phyloP scores from a whole-genome alignment of 208 protist genomes.

The Leishmania amazonensis region DNA sequence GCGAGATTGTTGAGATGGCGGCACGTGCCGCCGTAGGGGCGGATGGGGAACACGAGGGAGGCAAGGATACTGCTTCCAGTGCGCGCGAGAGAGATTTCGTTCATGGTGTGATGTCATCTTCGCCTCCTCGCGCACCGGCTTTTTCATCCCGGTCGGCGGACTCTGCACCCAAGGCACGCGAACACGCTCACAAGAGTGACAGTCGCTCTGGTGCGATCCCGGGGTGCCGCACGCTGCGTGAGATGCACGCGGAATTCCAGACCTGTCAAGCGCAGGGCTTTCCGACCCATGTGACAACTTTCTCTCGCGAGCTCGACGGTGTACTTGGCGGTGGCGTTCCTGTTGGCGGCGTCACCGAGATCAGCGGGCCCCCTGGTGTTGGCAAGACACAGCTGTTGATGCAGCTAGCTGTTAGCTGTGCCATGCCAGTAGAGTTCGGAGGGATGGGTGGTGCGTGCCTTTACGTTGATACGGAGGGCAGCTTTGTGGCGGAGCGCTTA shows the following conservation, averaged over 20 bases:
- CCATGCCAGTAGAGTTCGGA: conserved; percentile 68
- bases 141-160: too few relatives aligned
- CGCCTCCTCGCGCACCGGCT: neutral
- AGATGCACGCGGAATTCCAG: neutral
- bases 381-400: conserved; percentile 93
- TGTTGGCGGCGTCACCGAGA: conserved; percentile 70
- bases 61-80: neutral
- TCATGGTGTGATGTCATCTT: neutral
- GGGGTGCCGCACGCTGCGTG: conserved; percentile 20
- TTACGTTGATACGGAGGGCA: conserved; percentile 94
- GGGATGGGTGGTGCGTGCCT: conserved; percentile 70
- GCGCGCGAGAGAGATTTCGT: neutral
- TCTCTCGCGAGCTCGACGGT: conserved; percentile 72
- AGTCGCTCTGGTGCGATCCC: neutral
- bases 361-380: conserved; percentile 87
- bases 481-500: conserved; percentile 77
- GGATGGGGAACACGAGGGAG: neutral
- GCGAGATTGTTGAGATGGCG: conserved; percentile 11
- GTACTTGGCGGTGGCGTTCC: conserved; percentile 75
- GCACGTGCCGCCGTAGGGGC: neutral
- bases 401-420: conserved; percentile 84
- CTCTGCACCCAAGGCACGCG: neutral
- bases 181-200: neutral
- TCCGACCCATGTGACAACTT: conserved; percentile 58
- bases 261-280: neutral